Percentiles rank a stretch among this genome's conserved stretches.
These are phyloP conservation scores for Aphanomyces stellatus DNA, from an alignment of 352 stramenopile genomes.

Conservation along the genomic window DNA sequence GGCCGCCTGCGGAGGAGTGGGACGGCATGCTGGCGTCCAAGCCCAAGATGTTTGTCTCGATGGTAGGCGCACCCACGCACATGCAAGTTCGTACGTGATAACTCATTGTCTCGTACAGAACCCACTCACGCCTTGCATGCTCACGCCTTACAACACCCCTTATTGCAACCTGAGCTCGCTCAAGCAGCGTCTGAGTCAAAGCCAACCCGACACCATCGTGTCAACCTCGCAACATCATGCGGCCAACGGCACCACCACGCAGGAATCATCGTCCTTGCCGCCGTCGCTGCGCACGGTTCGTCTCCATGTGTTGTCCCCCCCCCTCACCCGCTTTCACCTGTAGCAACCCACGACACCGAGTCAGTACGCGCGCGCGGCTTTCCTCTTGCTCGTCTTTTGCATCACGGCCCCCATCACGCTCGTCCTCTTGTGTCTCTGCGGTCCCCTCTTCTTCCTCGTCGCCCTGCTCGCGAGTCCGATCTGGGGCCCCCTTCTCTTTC, in stretches of 20 bases:
- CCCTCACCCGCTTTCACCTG: no score
- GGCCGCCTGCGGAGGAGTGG: constrained; percentile 5
- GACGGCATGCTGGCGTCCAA: constrained; percentile 15
- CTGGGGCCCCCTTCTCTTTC: not conserved
- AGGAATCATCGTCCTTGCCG: not conserved
- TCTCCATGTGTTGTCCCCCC: not conserved
- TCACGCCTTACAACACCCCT: constrained; percentile 18
- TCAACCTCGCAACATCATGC: not conserved
- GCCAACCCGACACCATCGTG: not conserved
- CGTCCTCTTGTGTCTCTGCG: constrained; percentile 13
- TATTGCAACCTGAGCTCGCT: constrained; percentile 10
- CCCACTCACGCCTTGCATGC: constrained; percentile 15
- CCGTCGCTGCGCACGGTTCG: not conserved
- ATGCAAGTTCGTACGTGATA: no score
- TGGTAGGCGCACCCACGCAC: constrained; percentile 10
- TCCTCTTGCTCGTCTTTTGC: not conserved
- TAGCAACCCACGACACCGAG: not conserved
- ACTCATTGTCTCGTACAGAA: not conserved
- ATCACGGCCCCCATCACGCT: not conserved
- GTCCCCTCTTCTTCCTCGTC: constrained; percentile 3
- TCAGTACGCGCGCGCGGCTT: not conserved
- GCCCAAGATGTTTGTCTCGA: not conserved
- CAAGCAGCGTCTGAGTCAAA: constrained; percentile 11
- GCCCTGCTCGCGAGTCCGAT: not conserved
- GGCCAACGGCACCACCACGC: not conserved